These are phyloP conservation scores for Falciphora oryzae DNA, from an alignment of 2,329 filamentous ascomycete species.

Conservation along the genomic window DNA sequence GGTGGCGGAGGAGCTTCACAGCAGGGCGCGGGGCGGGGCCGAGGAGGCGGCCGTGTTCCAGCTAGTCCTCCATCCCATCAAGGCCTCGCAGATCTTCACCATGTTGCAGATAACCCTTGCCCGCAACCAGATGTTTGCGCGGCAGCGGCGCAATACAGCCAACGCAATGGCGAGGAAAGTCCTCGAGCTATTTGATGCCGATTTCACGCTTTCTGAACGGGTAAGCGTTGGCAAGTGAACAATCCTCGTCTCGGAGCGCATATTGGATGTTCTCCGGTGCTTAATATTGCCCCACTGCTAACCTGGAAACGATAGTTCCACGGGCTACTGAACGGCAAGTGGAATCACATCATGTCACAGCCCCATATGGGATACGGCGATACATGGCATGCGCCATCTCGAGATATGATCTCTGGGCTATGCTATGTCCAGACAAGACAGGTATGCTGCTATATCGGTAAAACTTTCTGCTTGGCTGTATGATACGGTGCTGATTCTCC, in stretches of 20 bases:
- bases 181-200: slow-evolving; percentile 43
- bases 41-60: slow-evolving; percentile 53
- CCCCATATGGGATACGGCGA: slow-evolving; percentile 47
- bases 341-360: slow-evolving; percentile 50
- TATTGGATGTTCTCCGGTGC: no score
- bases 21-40: slow-evolving; percentile 30
- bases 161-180: slow-evolving; percentile 42
- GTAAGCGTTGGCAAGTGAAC: slow-evolving; percentile 33
- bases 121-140: slow-evolving; percentile 47
- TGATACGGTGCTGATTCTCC: not conserved
- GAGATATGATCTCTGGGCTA: slow-evolving; percentile 48
- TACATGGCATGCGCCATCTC: slow-evolving; percentile 51
- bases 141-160: slow-evolving; percentile 50
- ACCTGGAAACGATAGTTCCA: slow-evolving; percentile 29
- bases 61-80: slow-evolving; percentile 54
- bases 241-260: no score
- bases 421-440: slow-evolving; percentile 46
- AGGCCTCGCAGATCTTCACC: slow-evolving; percentile 49
- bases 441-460: not conserved
- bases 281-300: slow-evolving; percentile 27
- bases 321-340: slow-evolving; percentile 30
- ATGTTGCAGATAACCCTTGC: slow-evolving; percentile 40
- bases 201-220: slow-evolving; percentile 41
- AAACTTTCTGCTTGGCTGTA: not conserved
- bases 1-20: slow-evolving; percentile 39